Percentiles rank a stretch among this genome's conserved stretches.
Evolutionary conservation across 2,329 filamentous ascomycete species (phyloP).

Genomic region (Phaeosphaeriaceae sp.): DNA sequence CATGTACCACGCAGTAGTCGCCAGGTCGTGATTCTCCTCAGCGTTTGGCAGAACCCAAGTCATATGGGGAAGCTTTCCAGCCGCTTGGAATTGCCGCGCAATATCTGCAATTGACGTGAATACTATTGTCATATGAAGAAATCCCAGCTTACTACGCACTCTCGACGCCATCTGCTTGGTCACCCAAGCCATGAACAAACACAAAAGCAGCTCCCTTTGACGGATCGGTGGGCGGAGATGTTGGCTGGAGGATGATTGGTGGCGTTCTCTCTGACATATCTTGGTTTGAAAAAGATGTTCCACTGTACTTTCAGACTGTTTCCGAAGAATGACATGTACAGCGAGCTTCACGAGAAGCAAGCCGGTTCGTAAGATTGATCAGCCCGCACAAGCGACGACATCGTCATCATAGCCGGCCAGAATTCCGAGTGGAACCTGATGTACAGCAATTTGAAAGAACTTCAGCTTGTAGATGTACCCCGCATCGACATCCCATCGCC

Average conservation of each 20-base stretch:
- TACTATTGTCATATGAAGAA: background rate
- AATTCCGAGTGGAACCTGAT: background rate
- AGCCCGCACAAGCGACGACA: background rate
- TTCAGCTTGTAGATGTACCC: conserved; percentile 9
- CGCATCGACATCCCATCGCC: conserved; percentile 9
- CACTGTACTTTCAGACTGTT: no score
- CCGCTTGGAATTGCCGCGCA: conserved; percentile 57
- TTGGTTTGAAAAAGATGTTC: background rate
- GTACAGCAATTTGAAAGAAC: background rate
- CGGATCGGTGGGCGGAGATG: conserved; percentile 40
- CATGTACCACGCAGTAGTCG: conserved; percentile 57
- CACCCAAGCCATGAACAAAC: conserved; percentile 57
- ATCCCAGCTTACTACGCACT: conserved; percentile 30
- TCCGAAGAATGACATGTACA: background rate
- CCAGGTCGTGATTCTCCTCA: conserved; percentile 54
- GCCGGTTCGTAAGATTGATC: no score
- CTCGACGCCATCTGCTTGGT: conserved; percentile 54
- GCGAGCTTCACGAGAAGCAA: background rate
- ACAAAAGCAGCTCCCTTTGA: conserved; percentile 53
- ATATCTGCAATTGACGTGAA: conserved; percentile 40
- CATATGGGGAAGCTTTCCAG: conserved; percentile 57
- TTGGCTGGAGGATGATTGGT: conserved; percentile 49
- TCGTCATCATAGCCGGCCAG: background rate
- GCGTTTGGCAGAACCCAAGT: conserved; percentile 61
- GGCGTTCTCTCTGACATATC: conserved; percentile 19